Evolutionary conservation across 148 eudicot genomes (phyloP), one percentile per base, ranked within the genome.

Genomic region (Dysphania ambrosioides): DNA sequence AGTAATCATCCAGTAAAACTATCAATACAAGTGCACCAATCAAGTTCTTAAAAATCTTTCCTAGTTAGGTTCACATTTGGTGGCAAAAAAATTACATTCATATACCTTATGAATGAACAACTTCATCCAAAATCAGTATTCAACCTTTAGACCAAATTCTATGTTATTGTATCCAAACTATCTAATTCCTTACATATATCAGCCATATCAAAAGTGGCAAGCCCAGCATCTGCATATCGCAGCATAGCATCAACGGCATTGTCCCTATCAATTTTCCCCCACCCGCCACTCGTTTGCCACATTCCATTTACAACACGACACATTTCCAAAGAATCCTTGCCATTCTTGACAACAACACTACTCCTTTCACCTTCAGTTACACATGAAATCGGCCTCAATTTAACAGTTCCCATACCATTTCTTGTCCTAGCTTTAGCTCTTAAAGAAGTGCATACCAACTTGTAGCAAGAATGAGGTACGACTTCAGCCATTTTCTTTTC

Each of bases 201-300:
- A 78, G 90, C 93, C 93, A 93, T 82, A 76, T 93, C 95, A 78
- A 93, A 93, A 57, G 95, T 89, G 60, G 81, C 74, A 32, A 91
- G 86, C 60, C 91, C 90, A 36, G 90, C 86, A 85, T 93, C 98
- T 60, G 93, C 88, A 85, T 87, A 89, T 63, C 56, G 82, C 77
- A 91, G 81, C 97, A 88, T 91, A 15, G 92, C 93, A 76, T 79
- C 78, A 64, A 89, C 90, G 2, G 91, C 95, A 81, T 68, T 78
- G 60, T 84, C 87, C 65, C 78, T 58, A 58, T 90, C 92, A 36
- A 86, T 86, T 56, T 68, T 85, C 10, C 92, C 96, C 92, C 93
- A 93, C 31, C 88, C 96, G 57, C 93, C 90, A 81, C 97, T 80
- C 31, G 96, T 89, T 83, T 93, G 90, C 98, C 96, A 90, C 93